These are phyloP conservation scores for Aspergillus funiculosus DNA, from an alignment of 495 filamentous ascomycete genomes.

Conservation along the genomic window DNA sequence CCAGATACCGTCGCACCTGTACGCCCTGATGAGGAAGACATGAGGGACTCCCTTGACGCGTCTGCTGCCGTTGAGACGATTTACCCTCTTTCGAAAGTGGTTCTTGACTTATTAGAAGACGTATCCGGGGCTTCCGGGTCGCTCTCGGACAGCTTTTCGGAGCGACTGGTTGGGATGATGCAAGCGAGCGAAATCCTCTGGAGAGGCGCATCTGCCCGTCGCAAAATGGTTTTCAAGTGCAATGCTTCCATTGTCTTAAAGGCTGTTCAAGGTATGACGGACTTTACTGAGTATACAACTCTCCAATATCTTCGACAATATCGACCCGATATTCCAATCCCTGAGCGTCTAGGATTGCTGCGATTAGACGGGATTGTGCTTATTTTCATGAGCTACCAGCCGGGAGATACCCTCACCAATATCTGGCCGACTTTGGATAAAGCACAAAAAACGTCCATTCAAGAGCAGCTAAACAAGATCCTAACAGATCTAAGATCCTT, in stretches of 20 bases:
- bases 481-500: conserved; percentile 16
- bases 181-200: conserved; percentile 4
- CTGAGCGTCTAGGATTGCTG: conserved; percentile 3
- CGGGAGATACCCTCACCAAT: not conserved
- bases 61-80: not conserved
- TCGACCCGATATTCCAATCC: not conserved
- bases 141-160: not conserved
- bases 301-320: conserved; percentile 4
- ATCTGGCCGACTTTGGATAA: not conserved
- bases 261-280: conserved; percentile 1
- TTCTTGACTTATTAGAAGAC: not conserved
- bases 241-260: conserved; percentile 3
- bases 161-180: conserved; percentile 1
- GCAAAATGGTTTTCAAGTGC: conserved; percentile 3
- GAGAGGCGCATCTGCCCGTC: not conserved
- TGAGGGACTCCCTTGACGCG: not conserved
- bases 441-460: conserved; percentile 11
- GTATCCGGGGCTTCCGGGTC: not conserved
- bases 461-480: conserved; percentile 12
- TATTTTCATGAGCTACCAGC: conserved; percentile 7
- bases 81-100: not conserved
- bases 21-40: not conserved
- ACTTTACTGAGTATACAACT: conserved; percentile 7
- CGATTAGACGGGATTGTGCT: conserved; percentile 4
- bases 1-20: not conserved